Evolutionary conservation across 441 rosid genomes (phyloP).

Genomic region (Populus tomentosa): DNA sequence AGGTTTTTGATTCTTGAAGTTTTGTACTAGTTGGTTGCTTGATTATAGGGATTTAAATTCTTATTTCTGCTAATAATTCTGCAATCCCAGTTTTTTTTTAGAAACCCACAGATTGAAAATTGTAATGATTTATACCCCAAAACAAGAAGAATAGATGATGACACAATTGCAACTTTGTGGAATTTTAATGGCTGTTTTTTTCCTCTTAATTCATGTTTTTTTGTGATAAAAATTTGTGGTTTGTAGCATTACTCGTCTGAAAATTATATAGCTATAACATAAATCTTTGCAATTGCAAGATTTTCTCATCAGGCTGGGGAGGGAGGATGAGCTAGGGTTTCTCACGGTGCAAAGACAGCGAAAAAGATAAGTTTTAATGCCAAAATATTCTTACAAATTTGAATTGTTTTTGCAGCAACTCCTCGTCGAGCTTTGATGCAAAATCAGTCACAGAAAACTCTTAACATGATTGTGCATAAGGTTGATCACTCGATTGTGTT

Average conservation of each 20-base stretch:
- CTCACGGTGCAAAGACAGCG: neutral
- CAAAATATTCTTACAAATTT: neutral
- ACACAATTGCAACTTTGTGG: neutral
- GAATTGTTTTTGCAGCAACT: neutral
- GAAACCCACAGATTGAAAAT: neutral
- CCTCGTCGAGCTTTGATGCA: neutral
- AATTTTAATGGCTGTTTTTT: neutral
- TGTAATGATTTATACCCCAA: neutral
- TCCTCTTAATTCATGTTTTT: neutral
- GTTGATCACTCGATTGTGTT: too few species aligned
- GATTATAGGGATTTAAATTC: neutral
- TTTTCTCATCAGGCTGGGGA: neutral
- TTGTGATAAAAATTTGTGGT: neutral
- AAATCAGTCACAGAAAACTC: neutral
- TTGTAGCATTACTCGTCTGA: neutral
- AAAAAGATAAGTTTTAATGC: neutral
- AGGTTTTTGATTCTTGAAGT: neutral
- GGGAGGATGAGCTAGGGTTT: neutral
- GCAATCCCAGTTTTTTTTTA: too few species aligned
- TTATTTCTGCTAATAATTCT: too few species aligned
- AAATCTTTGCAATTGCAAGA: neutral
- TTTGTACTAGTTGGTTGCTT: neutral
- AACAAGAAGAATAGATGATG: neutral
- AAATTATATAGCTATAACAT: neutral
- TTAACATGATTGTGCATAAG: neutral